Percentiles rank a stretch among this genome's conserved stretches.
Conservation (phyloP, 768 basidiomycete genomes). For the Tricholoma bakamatsutake region DNA sequence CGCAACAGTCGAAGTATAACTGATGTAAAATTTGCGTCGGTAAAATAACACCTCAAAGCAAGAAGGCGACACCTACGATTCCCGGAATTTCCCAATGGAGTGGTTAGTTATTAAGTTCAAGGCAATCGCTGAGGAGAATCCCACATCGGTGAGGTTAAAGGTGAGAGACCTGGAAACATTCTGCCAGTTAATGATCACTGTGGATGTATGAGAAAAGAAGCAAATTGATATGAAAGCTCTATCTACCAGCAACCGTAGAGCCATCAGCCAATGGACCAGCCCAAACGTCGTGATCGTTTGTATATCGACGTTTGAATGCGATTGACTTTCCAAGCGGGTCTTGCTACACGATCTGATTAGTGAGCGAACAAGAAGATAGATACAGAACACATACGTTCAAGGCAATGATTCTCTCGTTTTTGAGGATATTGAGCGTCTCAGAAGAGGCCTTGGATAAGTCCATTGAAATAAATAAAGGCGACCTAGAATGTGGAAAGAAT, state of each 20-base stretch:
- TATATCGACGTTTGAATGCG: slow-evolving; percentile 39
- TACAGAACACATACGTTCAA: slow-evolving; percentile 29
- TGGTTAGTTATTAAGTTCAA: slow-evolving; percentile 34
- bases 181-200: slow-evolving; percentile 44
- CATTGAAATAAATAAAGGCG: slow-evolving; percentile 40
- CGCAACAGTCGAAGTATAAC: slow-evolving; percentile 30
- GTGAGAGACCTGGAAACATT: slow-evolving; percentile 31
- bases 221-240: background rate
- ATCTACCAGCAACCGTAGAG: slow-evolving; percentile 38
- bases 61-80: slow-evolving; percentile 23
- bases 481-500: slow-evolving; percentile 15
- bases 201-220: background rate
- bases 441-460: slow-evolving; percentile 30
- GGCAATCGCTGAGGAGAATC: slow-evolving; percentile 33
- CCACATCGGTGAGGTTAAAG: slow-evolving; percentile 37
- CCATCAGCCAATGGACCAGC: slow-evolving; percentile 42
- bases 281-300: slow-evolving; percentile 45
- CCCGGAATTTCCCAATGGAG: slow-evolving; percentile 29
- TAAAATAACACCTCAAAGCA: background rate
- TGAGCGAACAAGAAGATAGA: too few species aligned
- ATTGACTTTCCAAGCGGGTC: slow-evolving; percentile 40
- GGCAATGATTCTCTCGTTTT: slow-evolving; percentile 36
- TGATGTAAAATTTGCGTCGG: slow-evolving; percentile 9
- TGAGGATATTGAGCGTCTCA: slow-evolving; percentile 31
- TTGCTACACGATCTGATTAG: slow-evolving; percentile 26